phyloP scores from a whole-genome alignment of 1,284 basidiomycete genomes.

The Fomitopsis schrenkii region DNA sequence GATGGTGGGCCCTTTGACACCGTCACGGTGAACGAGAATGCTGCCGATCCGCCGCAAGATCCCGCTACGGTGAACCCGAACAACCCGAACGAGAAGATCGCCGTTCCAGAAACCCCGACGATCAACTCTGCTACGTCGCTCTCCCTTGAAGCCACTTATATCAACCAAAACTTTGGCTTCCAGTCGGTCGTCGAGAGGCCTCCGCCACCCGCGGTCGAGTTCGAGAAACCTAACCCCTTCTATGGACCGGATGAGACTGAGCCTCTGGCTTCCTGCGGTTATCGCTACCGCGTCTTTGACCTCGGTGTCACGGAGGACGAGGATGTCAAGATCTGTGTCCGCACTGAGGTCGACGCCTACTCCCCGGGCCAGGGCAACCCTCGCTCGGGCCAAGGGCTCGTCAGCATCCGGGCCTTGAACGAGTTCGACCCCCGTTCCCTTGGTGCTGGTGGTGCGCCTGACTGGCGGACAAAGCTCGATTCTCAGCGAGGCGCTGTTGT shows the following conservation, averaged over 20 bases:
- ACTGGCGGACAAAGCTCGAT: conserved; percentile 97
- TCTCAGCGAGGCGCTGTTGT: conserved; percentile 97
- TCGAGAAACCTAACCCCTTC: conserved; percentile 91
- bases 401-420: conserved; percentile 94
- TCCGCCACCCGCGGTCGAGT: conserved; percentile 62
- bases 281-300: conserved; percentile 96
- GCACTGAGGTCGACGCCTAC: conserved; percentile 96
- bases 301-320: conserved; percentile 88
- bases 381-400: conserved; percentile 71
- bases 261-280: conserved; percentile 92
- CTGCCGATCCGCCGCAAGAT: conserved; percentile 92
- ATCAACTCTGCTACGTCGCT: conserved; percentile 95
- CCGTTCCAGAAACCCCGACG: conserved; percentile 61
- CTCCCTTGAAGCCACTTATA: conserved; percentile 96
- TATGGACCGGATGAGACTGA: conserved; percentile 94
- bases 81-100: conserved; percentile 64
- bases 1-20: conserved; percentile 97
- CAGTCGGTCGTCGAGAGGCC: conserved; percentile 84
- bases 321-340: conserved; percentile 78
- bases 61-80: conserved; percentile 73
- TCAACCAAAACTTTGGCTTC: conserved; percentile 99
- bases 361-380: conserved; percentile 62
- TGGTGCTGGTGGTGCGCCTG: conserved; percentile 90
- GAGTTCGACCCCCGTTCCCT: conserved; percentile 94
- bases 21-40: conserved; percentile 98